These are phyloP conservation scores for Stachybotrys elegans DNA, from an alignment of 2,329 filamentous ascomycete genomes.

Conservation along the genomic window DNA sequence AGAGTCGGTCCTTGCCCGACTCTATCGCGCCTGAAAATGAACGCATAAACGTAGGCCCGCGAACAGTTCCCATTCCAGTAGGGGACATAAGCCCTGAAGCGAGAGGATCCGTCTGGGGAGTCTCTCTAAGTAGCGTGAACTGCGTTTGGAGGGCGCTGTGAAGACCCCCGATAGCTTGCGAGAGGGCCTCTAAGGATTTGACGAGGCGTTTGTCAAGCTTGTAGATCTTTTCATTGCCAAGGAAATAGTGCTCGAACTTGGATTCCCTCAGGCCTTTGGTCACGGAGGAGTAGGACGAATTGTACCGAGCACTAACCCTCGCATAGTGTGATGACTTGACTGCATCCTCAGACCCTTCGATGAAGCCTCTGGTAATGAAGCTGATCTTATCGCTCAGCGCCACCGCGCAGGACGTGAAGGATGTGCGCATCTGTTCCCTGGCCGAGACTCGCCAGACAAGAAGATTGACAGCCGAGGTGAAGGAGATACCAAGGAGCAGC, in stretches of 20 bases:
- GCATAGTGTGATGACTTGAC: conserved; percentile 62
- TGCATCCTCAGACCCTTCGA: conserved; percentile 77
- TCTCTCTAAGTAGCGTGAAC: conserved; percentile 74
- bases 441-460: conserved; percentile 76
- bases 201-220: conserved; percentile 73
- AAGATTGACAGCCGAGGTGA: conserved; percentile 70
- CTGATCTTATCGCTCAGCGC: conserved; percentile 77
- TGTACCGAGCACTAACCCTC: conserved; percentile 58
- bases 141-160: conserved; percentile 86
- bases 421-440: conserved; percentile 64
- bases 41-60: conserved; percentile 25
- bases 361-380: conserved; percentile 75
- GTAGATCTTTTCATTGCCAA: conserved; percentile 76
- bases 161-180: conserved; percentile 85
- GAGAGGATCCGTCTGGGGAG: conserved; percentile 16
- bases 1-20: conserved; percentile 38
- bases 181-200: conserved; percentile 76
- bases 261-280: conserved; percentile 77
- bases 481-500: conserved; percentile 70
- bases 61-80: conserved; percentile 20
- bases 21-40: conserved; percentile 14
- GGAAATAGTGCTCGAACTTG: conserved; percentile 80
- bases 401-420: conserved; percentile 66
- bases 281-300: conserved; percentile 62
- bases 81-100: conserved; percentile 20